Percentiles rank a stretch among this genome's conserved stretches.
Conservation (phyloP, 163 green algal genomes). For the Scenedesmus sp. region DNA sequence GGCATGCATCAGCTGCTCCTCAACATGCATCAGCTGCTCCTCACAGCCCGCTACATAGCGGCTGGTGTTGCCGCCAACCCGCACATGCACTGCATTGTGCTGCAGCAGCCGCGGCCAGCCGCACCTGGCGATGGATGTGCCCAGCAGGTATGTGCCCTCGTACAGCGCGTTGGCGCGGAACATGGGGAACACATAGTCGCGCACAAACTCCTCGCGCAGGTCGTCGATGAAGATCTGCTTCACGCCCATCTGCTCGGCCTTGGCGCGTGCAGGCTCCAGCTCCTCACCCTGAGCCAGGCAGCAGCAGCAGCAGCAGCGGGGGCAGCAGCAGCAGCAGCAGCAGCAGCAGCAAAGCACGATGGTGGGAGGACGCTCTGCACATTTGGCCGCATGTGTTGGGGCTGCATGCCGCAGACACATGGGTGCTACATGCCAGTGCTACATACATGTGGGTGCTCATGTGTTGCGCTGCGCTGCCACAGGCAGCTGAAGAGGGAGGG, state of each 20-base stretch:
- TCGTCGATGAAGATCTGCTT: conserved; percentile 99
- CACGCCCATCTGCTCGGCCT: conserved; percentile 95
- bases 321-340: too few species aligned
- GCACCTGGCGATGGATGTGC: conserved; percentile 95
- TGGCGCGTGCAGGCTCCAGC: conserved; percentile 93
- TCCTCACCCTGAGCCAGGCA: conserved; percentile 87
- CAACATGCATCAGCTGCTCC: background rate
- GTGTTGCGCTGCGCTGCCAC: too few species aligned
- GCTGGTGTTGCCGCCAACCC: background rate
- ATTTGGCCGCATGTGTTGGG: background rate
- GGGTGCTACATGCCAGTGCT: too few species aligned
- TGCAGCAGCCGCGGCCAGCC: background rate
- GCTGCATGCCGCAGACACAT: too few species aligned
- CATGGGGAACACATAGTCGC: conserved; percentile 99
- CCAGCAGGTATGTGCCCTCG: conserved; percentile 98
- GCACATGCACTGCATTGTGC: background rate
- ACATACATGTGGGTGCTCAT: too few species aligned
- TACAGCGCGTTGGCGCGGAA: conserved; percentile 97
- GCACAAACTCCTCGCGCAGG: conserved; percentile 98
- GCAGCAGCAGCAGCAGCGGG: conserved; percentile 13
- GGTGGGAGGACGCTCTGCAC: too few species aligned
- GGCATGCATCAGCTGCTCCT: background rate
- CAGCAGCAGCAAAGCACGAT: background rate
- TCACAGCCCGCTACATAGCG: background rate
- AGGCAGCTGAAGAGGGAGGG: too few species aligned